Evolutionary conservation across 2,329 filamentous ascomycete species (phyloP).

Genomic region (Pseudogymnoascus sp.): DNA sequence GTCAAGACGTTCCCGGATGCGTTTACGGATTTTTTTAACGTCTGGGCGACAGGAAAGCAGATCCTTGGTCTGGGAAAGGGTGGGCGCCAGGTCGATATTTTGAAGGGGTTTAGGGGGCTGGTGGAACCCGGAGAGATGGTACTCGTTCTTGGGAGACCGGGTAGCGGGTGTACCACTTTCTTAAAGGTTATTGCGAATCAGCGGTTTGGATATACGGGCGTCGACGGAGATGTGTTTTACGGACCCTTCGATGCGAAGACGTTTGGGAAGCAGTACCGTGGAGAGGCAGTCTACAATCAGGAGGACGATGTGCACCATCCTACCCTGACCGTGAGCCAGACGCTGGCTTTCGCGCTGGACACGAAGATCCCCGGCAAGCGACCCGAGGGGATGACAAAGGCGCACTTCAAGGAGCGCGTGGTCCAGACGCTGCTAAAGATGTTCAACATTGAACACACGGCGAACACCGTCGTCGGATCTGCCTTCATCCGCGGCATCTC

Average conservation of each 20-base stretch:
- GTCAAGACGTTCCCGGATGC: constrained; percentile 70
- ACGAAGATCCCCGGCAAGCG: constrained; percentile 53
- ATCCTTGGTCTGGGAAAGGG: constrained; percentile 46
- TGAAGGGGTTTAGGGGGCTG: constrained; percentile 59
- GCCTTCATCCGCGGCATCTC: constrained; percentile 56
- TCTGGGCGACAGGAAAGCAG: constrained; percentile 48
- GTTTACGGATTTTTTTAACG: constrained; percentile 46
- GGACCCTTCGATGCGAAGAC: constrained; percentile 39
- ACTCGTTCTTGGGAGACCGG: constrained; percentile 60
- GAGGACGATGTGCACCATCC: constrained; percentile 47
- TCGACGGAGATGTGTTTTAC: constrained; percentile 53
- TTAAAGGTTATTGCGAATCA: constrained; percentile 63
- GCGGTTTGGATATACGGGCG: constrained; percentile 49
- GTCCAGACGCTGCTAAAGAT: constrained; percentile 38
- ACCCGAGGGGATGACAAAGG: constrained; percentile 35
- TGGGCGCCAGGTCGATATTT: constrained; percentile 55
- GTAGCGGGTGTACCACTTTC: constrained; percentile 63
- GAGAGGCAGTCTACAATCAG: constrained; percentile 51
- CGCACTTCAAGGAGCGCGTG: constrained; percentile 43
- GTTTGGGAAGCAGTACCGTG: constrained; percentile 39
- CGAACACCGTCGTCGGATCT: constrained; percentile 48
- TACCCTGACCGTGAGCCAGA: constrained; percentile 43
- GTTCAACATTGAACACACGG: constrained; percentile 45
- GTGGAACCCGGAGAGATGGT: constrained; percentile 69
- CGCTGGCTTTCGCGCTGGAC: constrained; percentile 47